Conservation (phyloP, 306 rosid genomes). For the Fagus sylvatica region DNA sequence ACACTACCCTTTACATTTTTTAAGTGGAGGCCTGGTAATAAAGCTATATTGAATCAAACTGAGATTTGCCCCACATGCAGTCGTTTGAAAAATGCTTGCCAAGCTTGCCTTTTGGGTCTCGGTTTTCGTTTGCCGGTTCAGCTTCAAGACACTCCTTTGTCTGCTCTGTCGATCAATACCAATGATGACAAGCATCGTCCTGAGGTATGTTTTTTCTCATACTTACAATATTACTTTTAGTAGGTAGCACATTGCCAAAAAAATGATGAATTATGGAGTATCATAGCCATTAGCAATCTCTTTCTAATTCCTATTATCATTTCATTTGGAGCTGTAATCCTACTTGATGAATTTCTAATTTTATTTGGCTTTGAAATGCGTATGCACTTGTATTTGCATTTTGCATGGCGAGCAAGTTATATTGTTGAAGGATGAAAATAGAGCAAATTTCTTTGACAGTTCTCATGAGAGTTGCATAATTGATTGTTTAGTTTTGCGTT, state of each 20-base stretch:
- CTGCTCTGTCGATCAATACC: slow-evolving; percentile 67
- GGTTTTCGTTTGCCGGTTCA: slow-evolving; percentile 87
- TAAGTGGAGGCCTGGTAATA: slow-evolving; percentile 91
- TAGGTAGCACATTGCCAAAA: slow-evolving; percentile 1
- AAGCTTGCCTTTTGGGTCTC: slow-evolving; percentile 89
- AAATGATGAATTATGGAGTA: not conserved
- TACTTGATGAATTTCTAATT: not conserved
- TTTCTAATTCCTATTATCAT: not conserved
- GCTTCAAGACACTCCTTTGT: slow-evolving; percentile 58
- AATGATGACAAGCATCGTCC: slow-evolving; percentile 84
- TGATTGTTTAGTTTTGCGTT: not conserved
- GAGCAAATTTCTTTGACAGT: not conserved
- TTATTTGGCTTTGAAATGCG: not conserved
- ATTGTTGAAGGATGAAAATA: not conserved
- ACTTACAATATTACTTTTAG: not conserved
- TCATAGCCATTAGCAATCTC: not conserved
- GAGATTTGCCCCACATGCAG: slow-evolving; percentile 96
- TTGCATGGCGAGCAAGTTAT: not conserved
- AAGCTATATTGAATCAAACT: slow-evolving; percentile 74
- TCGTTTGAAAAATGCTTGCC: slow-evolving; percentile 85
- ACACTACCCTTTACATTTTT: slow-evolving; percentile 91
- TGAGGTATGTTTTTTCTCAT: slow-evolving; percentile 45
- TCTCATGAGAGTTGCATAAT: not conserved
- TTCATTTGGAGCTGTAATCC: slow-evolving; percentile 7
- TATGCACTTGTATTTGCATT: not conserved